Conservation (phyloP, 192 early-diverging fungal species). For the Backusella macrospora region DNA sequence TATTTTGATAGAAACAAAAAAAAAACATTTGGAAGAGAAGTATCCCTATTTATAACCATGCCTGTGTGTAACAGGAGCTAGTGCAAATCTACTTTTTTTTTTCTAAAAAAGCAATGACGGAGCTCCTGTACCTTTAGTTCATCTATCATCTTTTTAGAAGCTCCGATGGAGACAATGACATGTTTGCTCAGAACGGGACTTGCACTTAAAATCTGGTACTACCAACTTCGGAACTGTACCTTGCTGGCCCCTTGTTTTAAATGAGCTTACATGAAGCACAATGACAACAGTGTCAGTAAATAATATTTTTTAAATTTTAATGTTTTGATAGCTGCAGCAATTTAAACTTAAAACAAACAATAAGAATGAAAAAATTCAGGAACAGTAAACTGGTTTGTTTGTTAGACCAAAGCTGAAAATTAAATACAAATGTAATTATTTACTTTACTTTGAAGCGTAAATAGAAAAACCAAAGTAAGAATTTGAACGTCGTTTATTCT, state of each 20-base stretch:
- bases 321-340: not conserved
- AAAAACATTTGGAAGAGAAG: not conserved
- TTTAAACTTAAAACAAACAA: not conserved
- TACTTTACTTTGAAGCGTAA: not conserved
- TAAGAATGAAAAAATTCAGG: not conserved
- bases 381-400: not conserved
- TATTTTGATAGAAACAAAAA: not conserved
- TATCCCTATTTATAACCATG: not conserved
- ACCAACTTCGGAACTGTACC: slow-evolving; percentile 1
- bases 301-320: not conserved
- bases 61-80: not conserved
- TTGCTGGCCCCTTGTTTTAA: slow-evolving; percentile 3
- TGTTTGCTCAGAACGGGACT: not conserved
- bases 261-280: not conserved
- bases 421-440: not conserved
- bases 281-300: not conserved
- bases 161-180: not conserved
- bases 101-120: not conserved
- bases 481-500: not conserved
- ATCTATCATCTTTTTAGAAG: not conserved
- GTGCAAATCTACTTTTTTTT: slow-evolving; percentile 1
- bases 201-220: slow-evolving; percentile 5
- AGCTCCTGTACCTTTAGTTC: not conserved
- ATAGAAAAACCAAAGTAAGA: not conserved
- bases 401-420: not conserved